phyloP scores from a whole-genome alignment of 495 filamentous ascomycete genomes.

The Xylaria longipes region DNA sequence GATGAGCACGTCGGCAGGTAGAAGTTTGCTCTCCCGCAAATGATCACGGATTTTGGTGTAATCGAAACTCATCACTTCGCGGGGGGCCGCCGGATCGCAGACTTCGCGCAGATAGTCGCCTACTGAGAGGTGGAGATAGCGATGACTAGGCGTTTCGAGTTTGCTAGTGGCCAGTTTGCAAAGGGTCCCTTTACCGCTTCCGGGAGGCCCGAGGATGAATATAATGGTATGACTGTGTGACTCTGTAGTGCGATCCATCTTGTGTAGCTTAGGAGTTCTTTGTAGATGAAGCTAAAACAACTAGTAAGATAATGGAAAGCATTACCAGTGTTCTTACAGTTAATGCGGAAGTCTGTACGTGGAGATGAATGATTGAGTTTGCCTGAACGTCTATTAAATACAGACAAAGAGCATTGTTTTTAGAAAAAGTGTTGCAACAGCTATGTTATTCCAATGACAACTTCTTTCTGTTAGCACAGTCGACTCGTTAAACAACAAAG shows the following conservation, averaged over 20 bases:
- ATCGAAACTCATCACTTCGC: background rate
- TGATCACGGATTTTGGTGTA: slow-evolving; percentile 26
- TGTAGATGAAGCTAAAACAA: background rate
- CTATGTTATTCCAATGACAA: background rate
- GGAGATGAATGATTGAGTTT: background rate
- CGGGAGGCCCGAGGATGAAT: slow-evolving; percentile 41
- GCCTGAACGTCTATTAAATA: background rate
- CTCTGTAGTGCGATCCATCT: background rate
- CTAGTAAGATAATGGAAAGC: background rate
- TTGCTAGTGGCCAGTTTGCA: slow-evolving; percentile 30
- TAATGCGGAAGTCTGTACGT: background rate
- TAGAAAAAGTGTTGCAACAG: background rate
- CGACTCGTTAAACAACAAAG: background rate
- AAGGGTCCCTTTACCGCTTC: slow-evolving; percentile 50
- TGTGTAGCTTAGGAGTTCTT: background rate
- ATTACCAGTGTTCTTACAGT: background rate
- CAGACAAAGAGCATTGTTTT: background rate
- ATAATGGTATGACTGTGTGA: slow-evolving; percentile 24
- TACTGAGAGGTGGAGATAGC: slow-evolving; percentile 49
- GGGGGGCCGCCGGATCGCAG: background rate
- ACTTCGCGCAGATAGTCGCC: slow-evolving; percentile 47
- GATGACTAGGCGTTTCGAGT: slow-evolving; percentile 22
- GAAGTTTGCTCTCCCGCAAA: slow-evolving; percentile 34
- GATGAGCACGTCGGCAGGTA: slow-evolving; percentile 37
- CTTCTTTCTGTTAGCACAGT: background rate